Evolutionary conservation across 208 protist genomes (phyloP), one percentile per base, ranked within the genome.

Genomic region (Wallacemonas sp.): DNA sequence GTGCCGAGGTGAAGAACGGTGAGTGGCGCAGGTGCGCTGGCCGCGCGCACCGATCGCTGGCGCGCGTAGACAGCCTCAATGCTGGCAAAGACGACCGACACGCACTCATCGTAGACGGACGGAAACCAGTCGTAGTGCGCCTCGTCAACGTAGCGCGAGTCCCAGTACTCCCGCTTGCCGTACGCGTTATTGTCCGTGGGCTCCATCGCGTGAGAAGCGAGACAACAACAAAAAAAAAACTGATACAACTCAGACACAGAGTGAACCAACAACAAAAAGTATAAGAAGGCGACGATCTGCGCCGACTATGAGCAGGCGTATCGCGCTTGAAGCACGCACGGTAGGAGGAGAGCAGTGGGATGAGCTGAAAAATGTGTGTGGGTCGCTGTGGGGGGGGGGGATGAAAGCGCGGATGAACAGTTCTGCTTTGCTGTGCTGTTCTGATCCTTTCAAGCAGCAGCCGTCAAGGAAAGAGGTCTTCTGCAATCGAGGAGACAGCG

Each of bases 121-220:
- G 79, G 63, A 44, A 95, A 95, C 90, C 90, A 95, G 55, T 95
- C 79, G 65, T 93, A 93, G 33, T 88, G 70, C 36, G 76, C 78
- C 76, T 95, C 87, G 24, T 49, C 54, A 11, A 54, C 75, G 65
- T 92, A 95, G 19, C 90, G 81, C 23, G 48, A 3, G 27, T 90
- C 80, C 87, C 90, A 95, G 76, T 95, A 95, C 30, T 62, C 68
- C 68, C 77, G 78, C 26, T 79, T 83, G 69, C 68, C 74, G 72
- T 95, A 95, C 21, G 84, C 80, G 33, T 68, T 76, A 57, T 92
- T 90, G 54, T 71, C 65, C 14, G 73, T 47, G 1, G 82, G 77
- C 46, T 84, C 77, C 81, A 81, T 76, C 32, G 56, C 38, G 14
- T 41, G n/a, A n/a, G n/a, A n/a, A n/a, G n/a, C n/a, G n/a, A n/a